A percentile compares a stretch with the other conserved stretches of the same genome.
Conservation (phyloP, 495 filamentous ascomycete species). For the Trichocladium uniseriatum region DNA sequence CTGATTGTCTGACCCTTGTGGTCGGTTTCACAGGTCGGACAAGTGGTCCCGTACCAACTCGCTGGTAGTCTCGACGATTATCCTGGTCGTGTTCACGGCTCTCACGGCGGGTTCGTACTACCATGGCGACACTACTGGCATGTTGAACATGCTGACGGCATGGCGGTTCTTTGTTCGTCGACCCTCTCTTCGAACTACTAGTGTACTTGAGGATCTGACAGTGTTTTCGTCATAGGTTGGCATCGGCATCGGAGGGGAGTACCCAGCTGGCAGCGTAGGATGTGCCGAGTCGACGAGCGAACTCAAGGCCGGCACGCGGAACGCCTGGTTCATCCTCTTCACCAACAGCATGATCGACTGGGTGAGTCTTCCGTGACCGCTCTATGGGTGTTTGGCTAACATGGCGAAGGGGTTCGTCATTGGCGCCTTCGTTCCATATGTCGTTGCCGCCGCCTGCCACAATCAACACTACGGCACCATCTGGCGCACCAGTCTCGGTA, state of each 20-base stretch:
- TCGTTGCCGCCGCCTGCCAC: constrained; percentile 59
- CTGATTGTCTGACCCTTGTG: not conserved
- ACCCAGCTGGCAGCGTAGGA: constrained; percentile 80
- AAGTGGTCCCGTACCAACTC: constrained; percentile 77
- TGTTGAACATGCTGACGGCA: constrained; percentile 75
- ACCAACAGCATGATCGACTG: constrained; percentile 84
- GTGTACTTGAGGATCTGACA: constrained; percentile 2
- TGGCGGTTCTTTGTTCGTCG: constrained; percentile 74
- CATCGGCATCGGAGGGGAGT: constrained; percentile 62
- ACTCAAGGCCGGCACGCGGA: constrained; percentile 66
- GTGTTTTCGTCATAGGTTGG: constrained; percentile 27
- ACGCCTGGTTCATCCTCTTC: constrained; percentile 88
- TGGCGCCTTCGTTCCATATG: constrained; percentile 60
- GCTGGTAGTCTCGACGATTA: constrained; percentile 67
- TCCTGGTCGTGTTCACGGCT: constrained; percentile 79
- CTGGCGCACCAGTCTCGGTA: constrained; percentile 67
- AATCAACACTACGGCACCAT: constrained; percentile 61
- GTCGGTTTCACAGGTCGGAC: constrained; percentile 41
- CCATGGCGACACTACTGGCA: constrained; percentile 50
- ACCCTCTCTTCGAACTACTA: constrained; percentile 35
- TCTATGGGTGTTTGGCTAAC: constrained; percentile 8
- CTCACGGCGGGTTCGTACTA: constrained; percentile 70
- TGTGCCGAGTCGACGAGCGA: constrained; percentile 78
- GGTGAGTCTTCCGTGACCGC: constrained; percentile 12
- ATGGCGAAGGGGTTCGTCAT: constrained; percentile 53